phyloP scores from a whole-genome alignment of 192 early-diverging fungal genomes.

The Tieghemiomyces parasiticus region DNA sequence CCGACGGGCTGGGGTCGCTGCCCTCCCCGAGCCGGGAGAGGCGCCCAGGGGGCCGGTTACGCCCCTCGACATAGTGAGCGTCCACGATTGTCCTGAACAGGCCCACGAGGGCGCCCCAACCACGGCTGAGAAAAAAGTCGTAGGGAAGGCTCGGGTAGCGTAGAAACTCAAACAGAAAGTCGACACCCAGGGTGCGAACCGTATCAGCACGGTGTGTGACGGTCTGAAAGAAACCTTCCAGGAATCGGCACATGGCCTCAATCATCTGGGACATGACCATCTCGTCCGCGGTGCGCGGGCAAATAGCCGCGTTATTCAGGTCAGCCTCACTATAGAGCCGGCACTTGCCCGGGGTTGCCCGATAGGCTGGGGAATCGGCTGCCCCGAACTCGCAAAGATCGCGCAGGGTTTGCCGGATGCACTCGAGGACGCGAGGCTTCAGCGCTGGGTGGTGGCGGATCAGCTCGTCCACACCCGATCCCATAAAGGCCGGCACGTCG shows the following conservation, averaged over 20 bases:
- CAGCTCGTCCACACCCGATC: conserved; percentile 83
- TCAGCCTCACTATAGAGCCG: conserved; percentile 12
- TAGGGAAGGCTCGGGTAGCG: conserved; percentile 51
- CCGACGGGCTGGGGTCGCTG: background rate
- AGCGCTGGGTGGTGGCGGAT: conserved; percentile 87
- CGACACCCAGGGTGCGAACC: conserved; percentile 42
- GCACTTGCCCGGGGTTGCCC: conserved; percentile 15
- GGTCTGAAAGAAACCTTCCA: conserved; percentile 79
- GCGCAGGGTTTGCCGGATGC: conserved; percentile 53
- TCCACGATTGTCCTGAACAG: conserved; percentile 57
- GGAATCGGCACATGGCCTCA: conserved; percentile 35
- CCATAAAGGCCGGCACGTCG: conserved; percentile 72
- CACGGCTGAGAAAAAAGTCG: conserved; percentile 46
- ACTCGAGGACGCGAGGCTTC: conserved; percentile 52
- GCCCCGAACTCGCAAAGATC: conserved; percentile 45
- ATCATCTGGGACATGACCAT: conserved; percentile 19
- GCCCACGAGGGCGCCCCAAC: conserved; percentile 51
- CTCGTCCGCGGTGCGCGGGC: conserved; percentile 15
- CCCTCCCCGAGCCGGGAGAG: background rate
- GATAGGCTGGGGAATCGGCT: conserved; percentile 17
- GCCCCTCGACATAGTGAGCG: conserved; percentile 1
- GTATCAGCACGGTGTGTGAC: conserved; percentile 58
- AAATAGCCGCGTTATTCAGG: too few relatives aligned
- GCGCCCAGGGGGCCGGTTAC: background rate
- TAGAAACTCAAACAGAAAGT: conserved; percentile 45